Base-by-base conservation (phyloP, 164 flowering plant species). In the Chloranthus sessilifolius region DNA sequence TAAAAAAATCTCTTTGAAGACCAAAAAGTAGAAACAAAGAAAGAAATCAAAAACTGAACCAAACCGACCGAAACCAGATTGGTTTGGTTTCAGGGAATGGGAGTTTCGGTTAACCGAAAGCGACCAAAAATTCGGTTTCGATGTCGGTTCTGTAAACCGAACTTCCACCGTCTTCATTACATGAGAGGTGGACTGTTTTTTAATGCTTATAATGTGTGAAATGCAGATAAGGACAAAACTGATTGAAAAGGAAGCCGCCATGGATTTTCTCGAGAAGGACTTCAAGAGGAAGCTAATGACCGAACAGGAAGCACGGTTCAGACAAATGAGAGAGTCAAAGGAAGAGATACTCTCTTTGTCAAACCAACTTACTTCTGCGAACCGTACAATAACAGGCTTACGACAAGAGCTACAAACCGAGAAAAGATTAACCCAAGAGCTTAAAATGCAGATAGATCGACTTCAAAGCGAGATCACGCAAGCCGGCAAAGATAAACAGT, bases 351-450 rank as follows among this genome's bases (percentile, higher is more conserved):
- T 43, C 42, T 65, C 74, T 60, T 52, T 79, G 43, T 39, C 63
- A 15, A 58, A 48, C 45, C 66, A 72, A 55, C 38, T 76, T 21
- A 51, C 55, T 30, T 52, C 75, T 25, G 76, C 76, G 39, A 68
- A 70, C 38, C 47, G 44, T 47, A 75, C 77, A n/a, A 59, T 84
- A 36, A 16, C 62, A 29, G 60, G 67, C 42, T 55, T 84, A 24
- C 83, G 73, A 27, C 58, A 60, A 42, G 89, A 88, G 61, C 65
- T 92, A 38, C 70, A 70, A 58, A 64, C 61, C 26, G 84, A 85
- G 73, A 83, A 78, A 67, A 67, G 44, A 52, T 42, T 64, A 22
- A 34, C 67, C n/a, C 68, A 71, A 55, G 83, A 79, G 50, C 79
- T 82, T 33, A 68, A 67, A 53, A 20, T n/a, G 33, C 66, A 79